Conservation (phyloP, 2,329 filamentous ascomycete genomes). For the Fusarium devonianum region DNA sequence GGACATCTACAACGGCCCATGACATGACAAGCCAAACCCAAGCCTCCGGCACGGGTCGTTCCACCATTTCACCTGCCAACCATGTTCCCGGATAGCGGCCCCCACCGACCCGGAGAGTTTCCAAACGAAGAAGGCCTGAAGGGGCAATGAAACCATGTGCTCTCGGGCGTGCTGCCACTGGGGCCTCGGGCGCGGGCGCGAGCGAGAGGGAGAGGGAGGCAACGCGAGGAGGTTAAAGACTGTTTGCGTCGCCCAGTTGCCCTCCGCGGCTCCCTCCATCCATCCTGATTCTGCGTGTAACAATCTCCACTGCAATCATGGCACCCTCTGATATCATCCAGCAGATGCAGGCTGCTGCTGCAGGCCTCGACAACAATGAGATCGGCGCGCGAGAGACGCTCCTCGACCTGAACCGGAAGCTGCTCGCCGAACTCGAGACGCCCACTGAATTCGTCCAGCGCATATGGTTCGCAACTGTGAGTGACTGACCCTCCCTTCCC, state of each 20-base stretch:
- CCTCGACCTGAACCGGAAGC: slow-evolving; percentile 16
- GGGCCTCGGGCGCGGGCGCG: too few species aligned
- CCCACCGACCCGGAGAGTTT: background rate
- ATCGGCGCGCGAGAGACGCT: slow-evolving; percentile 20
- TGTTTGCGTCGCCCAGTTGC: background rate
- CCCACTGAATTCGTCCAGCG: slow-evolving; percentile 23
- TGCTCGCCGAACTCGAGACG: slow-evolving; percentile 24
- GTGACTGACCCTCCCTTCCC: too few species aligned
- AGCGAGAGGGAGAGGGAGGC: too few species aligned
- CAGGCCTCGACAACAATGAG: slow-evolving; percentile 9
- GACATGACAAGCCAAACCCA: background rate
- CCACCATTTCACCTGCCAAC: background rate
- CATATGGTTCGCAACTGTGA: slow-evolving; percentile 19
- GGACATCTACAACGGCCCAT: background rate
- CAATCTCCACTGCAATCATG: background rate
- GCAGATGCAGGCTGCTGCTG: slow-evolving; percentile 15
- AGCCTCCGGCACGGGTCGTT: background rate
- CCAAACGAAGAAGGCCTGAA: too few species aligned
- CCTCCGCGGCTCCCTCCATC: background rate
- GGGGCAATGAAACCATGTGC: too few species aligned
- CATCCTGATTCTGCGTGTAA: background rate
- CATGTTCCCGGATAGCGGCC: too few species aligned
- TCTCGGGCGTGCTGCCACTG: too few species aligned
- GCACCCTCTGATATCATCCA: slow-evolving; percentile 12
- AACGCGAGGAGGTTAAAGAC: background rate